Conservation (phyloP, 768 basidiomycete species). For the Exidia glandulosa region DNA sequence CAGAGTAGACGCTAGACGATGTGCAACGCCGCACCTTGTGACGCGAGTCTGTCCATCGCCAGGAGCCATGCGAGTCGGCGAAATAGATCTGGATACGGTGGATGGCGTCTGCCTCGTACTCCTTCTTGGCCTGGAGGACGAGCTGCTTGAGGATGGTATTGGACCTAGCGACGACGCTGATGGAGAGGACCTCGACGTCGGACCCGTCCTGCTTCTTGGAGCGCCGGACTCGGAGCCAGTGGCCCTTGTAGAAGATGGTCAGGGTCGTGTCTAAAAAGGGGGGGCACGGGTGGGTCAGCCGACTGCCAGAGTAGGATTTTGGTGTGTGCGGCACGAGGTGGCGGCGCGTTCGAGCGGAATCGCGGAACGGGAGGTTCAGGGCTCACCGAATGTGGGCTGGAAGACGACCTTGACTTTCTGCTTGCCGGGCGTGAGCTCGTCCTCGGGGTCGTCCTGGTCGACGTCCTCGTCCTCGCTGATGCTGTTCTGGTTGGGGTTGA, state of each 20-base stretch:
- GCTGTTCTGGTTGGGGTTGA: background rate
- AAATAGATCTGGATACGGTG: constrained; percentile 86
- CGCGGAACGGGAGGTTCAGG: too few relatives aligned
- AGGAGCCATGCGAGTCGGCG: constrained; percentile 77
- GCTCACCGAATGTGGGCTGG: constrained; percentile 58
- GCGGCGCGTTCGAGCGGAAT: background rate
- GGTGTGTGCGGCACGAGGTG: too few relatives aligned
- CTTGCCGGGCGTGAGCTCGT: constrained; percentile 35
- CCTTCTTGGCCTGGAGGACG: constrained; percentile 79
- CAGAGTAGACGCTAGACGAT: constrained; percentile 50
- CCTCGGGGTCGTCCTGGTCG: constrained; percentile 33
- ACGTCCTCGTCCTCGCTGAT: constrained; percentile 13
- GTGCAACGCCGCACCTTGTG: constrained; percentile 66
- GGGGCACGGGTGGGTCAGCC: background rate
- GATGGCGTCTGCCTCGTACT: constrained; percentile 78
- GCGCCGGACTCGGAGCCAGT: constrained; percentile 71
- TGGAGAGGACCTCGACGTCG: constrained; percentile 62
- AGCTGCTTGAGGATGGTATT: constrained; percentile 82
- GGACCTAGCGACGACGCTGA: constrained; percentile 75
- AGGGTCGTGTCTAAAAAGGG: constrained; percentile 58
- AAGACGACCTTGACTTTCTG: constrained; percentile 75
- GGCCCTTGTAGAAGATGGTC: constrained; percentile 76
- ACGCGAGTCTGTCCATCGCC: constrained; percentile 80
- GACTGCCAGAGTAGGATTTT: too few relatives aligned
- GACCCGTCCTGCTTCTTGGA: constrained; percentile 58